Base-by-base conservation (phyloP, 1,284 basidiomycete species). In the Peniophora sp. region DNA sequence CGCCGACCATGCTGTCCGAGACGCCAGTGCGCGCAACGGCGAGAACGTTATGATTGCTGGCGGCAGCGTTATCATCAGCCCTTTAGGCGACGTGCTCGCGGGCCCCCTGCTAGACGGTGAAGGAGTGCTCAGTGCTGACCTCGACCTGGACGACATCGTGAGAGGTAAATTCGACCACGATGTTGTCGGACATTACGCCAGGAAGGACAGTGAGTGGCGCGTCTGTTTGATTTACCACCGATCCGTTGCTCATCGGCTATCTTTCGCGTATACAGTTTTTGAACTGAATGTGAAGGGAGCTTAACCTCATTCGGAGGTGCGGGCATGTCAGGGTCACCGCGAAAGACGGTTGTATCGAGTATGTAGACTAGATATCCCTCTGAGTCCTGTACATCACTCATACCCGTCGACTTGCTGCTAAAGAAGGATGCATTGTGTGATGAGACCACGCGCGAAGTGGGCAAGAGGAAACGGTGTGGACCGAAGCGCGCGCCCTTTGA, bases 101-200 rank as follows among this genome's bases (percentile, higher is more conserved):
- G 86, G 86, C 3, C 87, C 86, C 2, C 58, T 88, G 44, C 70
- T 74, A 52, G 74, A 75, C 50, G 62, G 72, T 44, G 82, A 85
- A 58, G 85, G 81, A 11, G 68, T 86, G 0, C 61, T 89, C 44
- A 79, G 78, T 3, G 85, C 83, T 0, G 76, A 82, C 57, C 60
- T 89, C 50, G 79, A 87, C 62, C 60, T 85, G 52, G 73, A 80
- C 52, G 76, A 83, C 52, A 67, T 81, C 47, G 55, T 78, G 3
- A 70, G 84, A 46, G 84, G 83, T 24, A 86, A 85, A 64, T 83
- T 86, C 58, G 86, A 89, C 62, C 65, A 89, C 51, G 87, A 88
- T 61, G 72, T 76, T 2, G 74, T 76, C 0, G 87, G 86, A 15
- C 83, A 87, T 64, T 88, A 88, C 63, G 73, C 81, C 1, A 63